A percentile compares a stretch with the other conserved stretches of the same genome.
These are phyloP conservation scores for Brachypodium distachyon DNA, from an alignment of 202 grass and related monocot species.

Conservation along the genomic window DNA sequence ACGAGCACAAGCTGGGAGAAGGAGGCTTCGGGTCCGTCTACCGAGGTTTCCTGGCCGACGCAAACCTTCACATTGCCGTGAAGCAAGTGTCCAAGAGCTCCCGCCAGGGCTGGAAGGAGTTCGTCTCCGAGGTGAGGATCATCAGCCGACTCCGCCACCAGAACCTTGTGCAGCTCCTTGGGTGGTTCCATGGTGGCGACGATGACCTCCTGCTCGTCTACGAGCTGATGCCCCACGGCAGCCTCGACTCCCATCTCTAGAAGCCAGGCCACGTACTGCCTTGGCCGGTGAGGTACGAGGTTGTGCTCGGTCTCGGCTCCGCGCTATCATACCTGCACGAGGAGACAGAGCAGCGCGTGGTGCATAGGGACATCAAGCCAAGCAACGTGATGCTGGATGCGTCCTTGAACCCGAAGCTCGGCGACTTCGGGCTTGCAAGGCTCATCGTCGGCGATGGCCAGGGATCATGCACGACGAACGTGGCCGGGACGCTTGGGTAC, in stretches of 20 bases:
- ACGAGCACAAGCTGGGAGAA: conserved; percentile 12
- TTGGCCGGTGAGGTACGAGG: conserved; percentile 25
- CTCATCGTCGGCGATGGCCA: conserved; percentile 23
- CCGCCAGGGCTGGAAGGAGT: conserved; percentile 38
- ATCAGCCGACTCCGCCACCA: conserved; percentile 45
- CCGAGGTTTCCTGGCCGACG: conserved; percentile 1
- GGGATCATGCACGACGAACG: background rate
- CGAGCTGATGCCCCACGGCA: conserved; percentile 39
- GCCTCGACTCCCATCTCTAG: conserved; percentile 37
- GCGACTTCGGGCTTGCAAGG: conserved; percentile 44
- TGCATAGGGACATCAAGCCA: conserved; percentile 51
- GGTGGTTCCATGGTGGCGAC: conserved; percentile 32
- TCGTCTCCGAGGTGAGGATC: conserved; percentile 39
- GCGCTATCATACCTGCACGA: conserved; percentile 45
- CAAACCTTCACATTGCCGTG: conserved; percentile 15
- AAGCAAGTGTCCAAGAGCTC: conserved; percentile 37
- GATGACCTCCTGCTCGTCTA: conserved; percentile 35
- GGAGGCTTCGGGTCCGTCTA: conserved; percentile 54
- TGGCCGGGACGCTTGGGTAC: conserved; percentile 42
- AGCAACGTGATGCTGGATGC: conserved; percentile 57
- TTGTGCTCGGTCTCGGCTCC: conserved; percentile 23
- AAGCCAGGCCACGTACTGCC: background rate
- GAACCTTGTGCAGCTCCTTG: conserved; percentile 43
- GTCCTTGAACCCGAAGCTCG: conserved; percentile 38
- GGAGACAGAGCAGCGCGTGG: conserved; percentile 36